Conservation (phyloP, 192 early-diverging fungal genomes). For the Coemansia sp. region DNA sequence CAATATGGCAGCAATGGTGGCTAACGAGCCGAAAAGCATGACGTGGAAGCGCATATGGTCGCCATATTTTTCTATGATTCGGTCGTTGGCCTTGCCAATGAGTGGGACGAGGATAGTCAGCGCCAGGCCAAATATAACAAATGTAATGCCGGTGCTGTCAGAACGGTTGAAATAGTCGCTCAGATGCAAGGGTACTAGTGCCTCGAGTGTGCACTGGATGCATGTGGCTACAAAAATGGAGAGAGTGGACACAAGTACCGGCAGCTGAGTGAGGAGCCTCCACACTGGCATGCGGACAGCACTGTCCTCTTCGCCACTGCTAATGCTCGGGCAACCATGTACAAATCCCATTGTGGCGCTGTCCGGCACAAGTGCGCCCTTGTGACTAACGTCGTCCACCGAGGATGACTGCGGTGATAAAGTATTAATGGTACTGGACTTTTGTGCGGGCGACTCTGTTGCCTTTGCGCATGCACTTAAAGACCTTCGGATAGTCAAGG, state of each 20-base stretch:
- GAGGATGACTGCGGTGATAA: background rate
- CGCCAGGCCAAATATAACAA: constrained; percentile 36
- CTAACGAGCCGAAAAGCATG: constrained; percentile 28
- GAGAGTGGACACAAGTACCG: constrained; percentile 27
- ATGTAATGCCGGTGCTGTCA: constrained; percentile 22
- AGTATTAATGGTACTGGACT: background rate
- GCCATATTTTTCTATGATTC: constrained; percentile 22
- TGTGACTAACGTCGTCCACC: background rate
- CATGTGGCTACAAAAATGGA: constrained; percentile 25
- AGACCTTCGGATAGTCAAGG: constrained; percentile 16
- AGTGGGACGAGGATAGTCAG: constrained; percentile 25
- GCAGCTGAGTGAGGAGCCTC: constrained; percentile 19
- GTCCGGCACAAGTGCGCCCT: background rate
- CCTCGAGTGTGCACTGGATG: constrained; percentile 40
- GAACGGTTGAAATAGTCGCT: constrained; percentile 20
- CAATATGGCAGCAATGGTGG: constrained; percentile 11
- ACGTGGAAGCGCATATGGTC: constrained; percentile 32
- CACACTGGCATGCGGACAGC: constrained; percentile 17
- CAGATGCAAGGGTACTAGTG: constrained; percentile 32
- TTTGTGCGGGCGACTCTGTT: background rate
- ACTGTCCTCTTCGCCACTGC: background rate
- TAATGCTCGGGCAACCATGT: background rate
- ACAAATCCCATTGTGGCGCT: background rate
- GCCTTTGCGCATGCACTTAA: background rate
- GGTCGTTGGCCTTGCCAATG: constrained; percentile 26